Conservation (phyloP, 169 alveolate genomes). For the Plasmodium gaboni region DNA sequence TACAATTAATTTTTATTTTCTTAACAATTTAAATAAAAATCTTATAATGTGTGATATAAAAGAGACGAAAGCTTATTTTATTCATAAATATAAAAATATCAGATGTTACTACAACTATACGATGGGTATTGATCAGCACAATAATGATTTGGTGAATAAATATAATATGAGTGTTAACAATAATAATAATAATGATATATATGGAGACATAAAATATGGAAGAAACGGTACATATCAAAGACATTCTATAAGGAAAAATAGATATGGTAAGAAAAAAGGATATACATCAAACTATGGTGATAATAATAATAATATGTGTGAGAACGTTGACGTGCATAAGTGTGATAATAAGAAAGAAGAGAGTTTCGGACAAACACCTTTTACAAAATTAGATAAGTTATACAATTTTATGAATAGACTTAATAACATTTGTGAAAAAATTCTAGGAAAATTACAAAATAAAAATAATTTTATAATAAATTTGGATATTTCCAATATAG, state of each 20-base stretch:
- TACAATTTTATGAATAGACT: slow-evolving; percentile 28
- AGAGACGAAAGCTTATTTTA: slow-evolving; percentile 46
- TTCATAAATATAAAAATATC: slow-evolving; percentile 23
- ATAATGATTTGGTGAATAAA: background rate
- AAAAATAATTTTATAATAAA: slow-evolving; percentile 27
- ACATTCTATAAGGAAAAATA: background rate
- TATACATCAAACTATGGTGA: background rate
- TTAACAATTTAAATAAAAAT: slow-evolving; percentile 62
- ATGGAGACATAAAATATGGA: background rate
- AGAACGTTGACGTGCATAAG: too few species aligned
- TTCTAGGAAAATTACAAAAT: slow-evolving; percentile 32
- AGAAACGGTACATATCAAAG: too few species aligned
- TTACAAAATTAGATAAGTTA: background rate
- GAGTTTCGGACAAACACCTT: background rate
- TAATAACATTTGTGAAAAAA: slow-evolving; percentile 18
- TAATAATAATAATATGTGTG: background rate
- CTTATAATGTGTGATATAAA: slow-evolving; percentile 46
- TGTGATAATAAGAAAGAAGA: too few species aligned
- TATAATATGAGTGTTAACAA: background rate
- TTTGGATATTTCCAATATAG: slow-evolving; percentile 43
- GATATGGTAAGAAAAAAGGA: background rate
- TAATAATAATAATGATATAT: background rate
- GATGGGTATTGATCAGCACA: background rate
- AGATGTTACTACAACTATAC: slow-evolving; percentile 14
- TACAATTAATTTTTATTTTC: slow-evolving; percentile 32